These are phyloP conservation scores for Lactarius sanguifluus DNA, from an alignment of 768 basidiomycete species.

Conservation along the genomic window DNA sequence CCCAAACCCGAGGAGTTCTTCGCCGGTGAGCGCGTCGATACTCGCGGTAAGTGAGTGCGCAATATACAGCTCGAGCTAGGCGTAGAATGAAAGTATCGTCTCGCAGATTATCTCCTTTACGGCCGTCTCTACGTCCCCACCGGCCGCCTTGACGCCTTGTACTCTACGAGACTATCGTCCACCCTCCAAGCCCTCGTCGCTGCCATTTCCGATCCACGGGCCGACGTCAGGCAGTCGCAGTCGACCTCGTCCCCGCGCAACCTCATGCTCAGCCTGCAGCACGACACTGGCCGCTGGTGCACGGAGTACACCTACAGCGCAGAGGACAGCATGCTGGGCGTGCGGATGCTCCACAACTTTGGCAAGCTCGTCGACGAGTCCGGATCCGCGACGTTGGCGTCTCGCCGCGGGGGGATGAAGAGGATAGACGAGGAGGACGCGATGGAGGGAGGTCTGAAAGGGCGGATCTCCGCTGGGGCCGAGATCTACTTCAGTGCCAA, in stretches of 20 bases:
- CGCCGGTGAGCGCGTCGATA: conserved; percentile 74
- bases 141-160: conserved; percentile 84
- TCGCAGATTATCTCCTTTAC: conserved; percentile 86
- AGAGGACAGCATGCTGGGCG: conserved; percentile 91
- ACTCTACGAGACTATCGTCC: conserved; percentile 75
- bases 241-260: conserved; percentile 54
- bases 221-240: conserved; percentile 44
- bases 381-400: conserved; percentile 30
- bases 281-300: conserved; percentile 90
- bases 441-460: conserved; percentile 86
- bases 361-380: conserved; percentile 56
- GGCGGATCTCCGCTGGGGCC: conserved; percentile 87
- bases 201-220: conserved; percentile 79
- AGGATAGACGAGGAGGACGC: conserved; percentile 96
- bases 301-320: conserved; percentile 94
- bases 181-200: conserved; percentile 82
- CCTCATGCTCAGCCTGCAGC: conserved; percentile 82
- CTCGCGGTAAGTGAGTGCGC: conserved; percentile 55
- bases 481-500: conserved; percentile 93
- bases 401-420: conserved; percentile 43
- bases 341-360: conserved; percentile 89
- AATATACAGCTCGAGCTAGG: background rate
- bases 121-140: conserved; percentile 90
- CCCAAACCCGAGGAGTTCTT: conserved; percentile 78
- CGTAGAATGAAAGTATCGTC: background rate